Base-by-base conservation (phyloP, 495 filamentous ascomycete genomes). In the Lindgomyces ingoldianus region DNA sequence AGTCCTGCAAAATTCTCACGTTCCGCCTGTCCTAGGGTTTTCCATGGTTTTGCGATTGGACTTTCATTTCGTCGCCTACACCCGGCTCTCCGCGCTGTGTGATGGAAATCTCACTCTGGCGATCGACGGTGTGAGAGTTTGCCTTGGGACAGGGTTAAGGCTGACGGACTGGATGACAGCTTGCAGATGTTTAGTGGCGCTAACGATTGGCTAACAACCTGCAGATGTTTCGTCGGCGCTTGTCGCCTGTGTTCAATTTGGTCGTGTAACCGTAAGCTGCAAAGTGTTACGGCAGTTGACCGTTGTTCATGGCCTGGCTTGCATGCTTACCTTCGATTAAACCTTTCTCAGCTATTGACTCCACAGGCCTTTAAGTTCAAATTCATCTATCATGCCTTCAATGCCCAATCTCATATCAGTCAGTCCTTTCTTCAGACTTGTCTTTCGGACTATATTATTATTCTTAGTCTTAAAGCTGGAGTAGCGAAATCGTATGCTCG, bases 161-260 rank as follows among this genome's bases (percentile, higher is more conserved):
- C 64, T 67, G 64, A 67, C 64, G 36, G 57, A 60, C 24, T 56
- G 64, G 64, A 14, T 44, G 25, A 54, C 49, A 3, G 4, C 42
- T 0, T 19, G 19, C 29, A 50, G 39, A 61, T 60, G 64, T 67
- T 67, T 67, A 25, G 50, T 57, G 57, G 64, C 64, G 64, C 39
- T 50, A 48, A 67, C 57, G 64, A 67, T 67, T 67, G 64, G 64
- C 64, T 51, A 41, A 57, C 57, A 57, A 48, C 48, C 19, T 67
- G 64, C 64, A 67, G 64, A 61, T 67, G 64, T 67, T 67, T 67
- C 64, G 25, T 67, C 48, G 57, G 64, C 64, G 64, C 47, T 55
- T 61, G 21, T 48, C 12, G 16, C 30, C 24, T 58, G 61, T 53
- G 36, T 58, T 27, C 29, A 57, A 52, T 49, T 64, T 64, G 19